Evolutionary conservation across 164 flowering plant genomes (phyloP).

Genomic region (Paratinospora sagittata): DNA sequence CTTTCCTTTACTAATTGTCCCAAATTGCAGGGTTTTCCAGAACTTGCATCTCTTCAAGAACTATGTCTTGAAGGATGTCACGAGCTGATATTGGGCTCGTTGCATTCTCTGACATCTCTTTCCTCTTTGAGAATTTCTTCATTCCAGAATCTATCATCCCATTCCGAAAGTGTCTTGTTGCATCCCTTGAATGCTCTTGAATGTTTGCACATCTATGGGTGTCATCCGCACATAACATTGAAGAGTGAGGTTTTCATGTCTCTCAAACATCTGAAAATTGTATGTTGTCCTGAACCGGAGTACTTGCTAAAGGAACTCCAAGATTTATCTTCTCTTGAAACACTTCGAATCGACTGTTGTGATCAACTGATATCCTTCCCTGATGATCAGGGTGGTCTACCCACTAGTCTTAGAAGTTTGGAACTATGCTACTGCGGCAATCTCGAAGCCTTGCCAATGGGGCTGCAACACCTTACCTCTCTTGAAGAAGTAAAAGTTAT

Average conservation of each 20-base stretch:
- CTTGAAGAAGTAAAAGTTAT: constrained; percentile 1
- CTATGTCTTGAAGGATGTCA: not conserved
- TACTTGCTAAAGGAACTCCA: no score
- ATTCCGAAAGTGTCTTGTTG: constrained; percentile 2
- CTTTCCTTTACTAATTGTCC: constrained; percentile 6
- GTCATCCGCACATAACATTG: not conserved
- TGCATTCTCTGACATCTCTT: constrained; percentile 10
- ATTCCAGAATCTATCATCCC: not conserved
- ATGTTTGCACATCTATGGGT: not conserved
- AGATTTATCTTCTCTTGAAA: no score
- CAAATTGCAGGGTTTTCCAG: not conserved
- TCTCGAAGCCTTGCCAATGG: not conserved
- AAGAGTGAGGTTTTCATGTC: not conserved
- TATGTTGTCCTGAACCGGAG: not conserved
- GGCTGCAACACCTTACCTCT: constrained; percentile 8
- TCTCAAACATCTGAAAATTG: not conserved
- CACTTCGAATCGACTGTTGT: no score
- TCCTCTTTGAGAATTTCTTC: constrained; percentile 3
- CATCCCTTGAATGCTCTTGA: not conserved
- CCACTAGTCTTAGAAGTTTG: no score
- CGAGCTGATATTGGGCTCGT: constrained; percentile 3
- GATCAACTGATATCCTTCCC: no score
- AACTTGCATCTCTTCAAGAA: constrained; percentile 8
- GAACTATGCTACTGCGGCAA: no score
- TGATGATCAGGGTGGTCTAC: no score